phyloP scores from a whole-genome alignment of 148 eudicot genomes.

The Silene latifolia region DNA sequence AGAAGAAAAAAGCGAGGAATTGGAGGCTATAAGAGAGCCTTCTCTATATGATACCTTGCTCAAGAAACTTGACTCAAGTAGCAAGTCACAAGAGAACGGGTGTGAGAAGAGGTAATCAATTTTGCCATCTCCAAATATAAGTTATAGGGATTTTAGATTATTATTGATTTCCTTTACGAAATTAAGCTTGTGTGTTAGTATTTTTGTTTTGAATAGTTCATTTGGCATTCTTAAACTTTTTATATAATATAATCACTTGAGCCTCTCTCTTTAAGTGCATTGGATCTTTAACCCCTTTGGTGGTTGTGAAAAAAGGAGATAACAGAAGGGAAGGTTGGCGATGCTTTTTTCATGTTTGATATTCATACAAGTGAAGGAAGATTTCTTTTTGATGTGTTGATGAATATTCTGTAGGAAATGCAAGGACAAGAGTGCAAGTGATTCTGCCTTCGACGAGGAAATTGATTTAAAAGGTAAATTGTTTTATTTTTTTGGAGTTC shows the following conservation, averaged over 20 bases:
- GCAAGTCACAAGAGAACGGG: conserved; percentile 25
- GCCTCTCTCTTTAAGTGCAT: too few species aligned
- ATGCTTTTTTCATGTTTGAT: not conserved
- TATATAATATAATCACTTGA: too few species aligned
- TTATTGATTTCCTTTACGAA: not conserved
- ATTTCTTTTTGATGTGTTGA: not conserved
- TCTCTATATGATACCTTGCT: conserved; percentile 51
- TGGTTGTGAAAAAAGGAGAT: too few species aligned
- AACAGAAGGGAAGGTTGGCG: not conserved
- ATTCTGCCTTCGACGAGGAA: conserved; percentile 37
- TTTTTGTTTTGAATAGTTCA: too few species aligned
- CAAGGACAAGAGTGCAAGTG: conserved; percentile 41
- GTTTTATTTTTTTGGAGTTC: too few species aligned
- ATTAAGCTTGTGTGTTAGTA: not conserved
- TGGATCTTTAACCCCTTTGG: too few species aligned
- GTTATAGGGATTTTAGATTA: not conserved
- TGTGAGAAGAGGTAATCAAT: conserved; percentile 15
- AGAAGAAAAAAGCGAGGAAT: conserved; percentile 34
- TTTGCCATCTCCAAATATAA: too few species aligned
- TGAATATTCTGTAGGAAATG: conserved; percentile 32
- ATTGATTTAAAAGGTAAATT: conserved; percentile 30
- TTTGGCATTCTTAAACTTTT: too few species aligned
- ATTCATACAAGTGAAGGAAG: not conserved
- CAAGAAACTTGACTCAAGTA: conserved; percentile 36
- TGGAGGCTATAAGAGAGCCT: conserved; percentile 39